Percentiles rank a stretch among this genome's conserved stretches.
phyloP scores from a whole-genome alignment of 2,329 filamentous ascomycete species.

The Orbilia blumenaviensis region DNA sequence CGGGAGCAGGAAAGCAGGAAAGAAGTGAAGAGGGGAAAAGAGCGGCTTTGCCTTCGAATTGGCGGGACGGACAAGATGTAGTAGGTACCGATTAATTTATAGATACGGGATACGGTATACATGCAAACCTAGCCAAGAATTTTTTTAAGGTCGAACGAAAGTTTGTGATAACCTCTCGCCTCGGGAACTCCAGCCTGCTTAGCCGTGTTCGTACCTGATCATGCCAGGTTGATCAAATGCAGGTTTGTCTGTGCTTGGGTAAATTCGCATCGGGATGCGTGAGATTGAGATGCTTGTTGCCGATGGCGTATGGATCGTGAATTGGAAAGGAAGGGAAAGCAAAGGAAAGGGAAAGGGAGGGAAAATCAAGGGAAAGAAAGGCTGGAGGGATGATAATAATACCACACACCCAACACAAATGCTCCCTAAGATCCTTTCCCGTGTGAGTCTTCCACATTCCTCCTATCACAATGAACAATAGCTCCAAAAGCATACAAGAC shows the following conservation, averaged over 20 bases:
- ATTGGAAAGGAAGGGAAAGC: no score
- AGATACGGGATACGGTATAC: no score
- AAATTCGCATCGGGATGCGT: not conserved
- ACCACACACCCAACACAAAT: conserved; percentile 6
- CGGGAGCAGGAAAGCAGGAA: not conserved
- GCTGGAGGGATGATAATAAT: not conserved
- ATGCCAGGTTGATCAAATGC: not conserved
- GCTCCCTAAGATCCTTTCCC: not conserved
- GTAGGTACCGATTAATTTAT: no score
- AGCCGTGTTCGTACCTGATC: not conserved
- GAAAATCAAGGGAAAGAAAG: not conserved
- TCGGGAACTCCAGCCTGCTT: not conserved
- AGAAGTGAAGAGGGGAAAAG: not conserved
- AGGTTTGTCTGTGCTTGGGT: not conserved
- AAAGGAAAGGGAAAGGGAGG: not conserved
- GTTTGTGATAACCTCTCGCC: not conserved
- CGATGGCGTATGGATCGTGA: no score
- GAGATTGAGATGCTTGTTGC: conserved; percentile 2
- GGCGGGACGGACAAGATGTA: conserved; percentile 6
- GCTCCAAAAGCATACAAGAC: no score
- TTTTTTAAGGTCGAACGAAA: not conserved
- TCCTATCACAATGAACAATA: not conserved
- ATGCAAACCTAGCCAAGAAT: conserved; percentile 2
- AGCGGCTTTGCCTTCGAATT: not conserved
- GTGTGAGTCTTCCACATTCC: not conserved